These are phyloP conservation scores for Eucalyptus melliodora DNA, from an alignment of 345 rosid genomes.

Conservation along the genomic window DNA sequence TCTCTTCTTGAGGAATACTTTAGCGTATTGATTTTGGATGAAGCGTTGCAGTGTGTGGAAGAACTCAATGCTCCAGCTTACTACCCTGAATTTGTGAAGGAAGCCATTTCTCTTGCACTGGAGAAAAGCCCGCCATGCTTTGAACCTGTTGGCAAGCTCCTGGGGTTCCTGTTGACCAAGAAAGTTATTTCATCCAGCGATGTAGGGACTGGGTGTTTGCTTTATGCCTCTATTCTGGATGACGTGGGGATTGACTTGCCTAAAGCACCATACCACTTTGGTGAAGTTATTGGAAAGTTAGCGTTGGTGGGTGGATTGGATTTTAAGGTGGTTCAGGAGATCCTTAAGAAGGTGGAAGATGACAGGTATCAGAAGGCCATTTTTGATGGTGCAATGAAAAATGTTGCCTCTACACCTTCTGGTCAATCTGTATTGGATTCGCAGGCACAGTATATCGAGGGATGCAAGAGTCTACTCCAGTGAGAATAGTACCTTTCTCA, in stretches of 20 bases:
- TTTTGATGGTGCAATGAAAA: slow-evolving; percentile 34
- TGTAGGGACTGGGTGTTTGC: slow-evolving; percentile 50
- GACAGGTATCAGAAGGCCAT: slow-evolving; percentile 32
- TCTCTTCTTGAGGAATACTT: slow-evolving; percentile 73
- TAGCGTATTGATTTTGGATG: slow-evolving; percentile 34
- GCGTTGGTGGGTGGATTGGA: slow-evolving; percentile 25
- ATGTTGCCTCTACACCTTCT: slow-evolving; percentile 10
- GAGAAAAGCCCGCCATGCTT: slow-evolving; percentile 61
- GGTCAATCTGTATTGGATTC: slow-evolving; percentile 31
- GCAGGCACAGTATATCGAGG: slow-evolving; percentile 44
- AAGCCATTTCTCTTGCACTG: slow-evolving; percentile 60
- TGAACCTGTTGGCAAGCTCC: slow-evolving; percentile 32
- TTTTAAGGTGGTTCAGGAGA: slow-evolving; percentile 41
- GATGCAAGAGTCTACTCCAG: slow-evolving; percentile 39
- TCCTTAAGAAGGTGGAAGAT: slow-evolving; percentile 60
- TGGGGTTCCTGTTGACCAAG: slow-evolving; percentile 34
- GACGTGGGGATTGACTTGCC: slow-evolving; percentile 79
- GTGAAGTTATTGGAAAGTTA: slow-evolving; percentile 58
- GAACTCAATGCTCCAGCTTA: slow-evolving; percentile 56
- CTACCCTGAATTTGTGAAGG: slow-evolving; percentile 72
- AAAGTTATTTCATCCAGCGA: slow-evolving; percentile 34
- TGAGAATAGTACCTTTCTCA: background rate
- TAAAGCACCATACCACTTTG: slow-evolving; percentile 66
- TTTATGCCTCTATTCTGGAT: slow-evolving; percentile 57
- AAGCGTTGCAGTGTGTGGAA: slow-evolving; percentile 65